Base-by-base conservation (phyloP, 495 filamentous ascomycete species). In the Pyronema omphalodes region DNA sequence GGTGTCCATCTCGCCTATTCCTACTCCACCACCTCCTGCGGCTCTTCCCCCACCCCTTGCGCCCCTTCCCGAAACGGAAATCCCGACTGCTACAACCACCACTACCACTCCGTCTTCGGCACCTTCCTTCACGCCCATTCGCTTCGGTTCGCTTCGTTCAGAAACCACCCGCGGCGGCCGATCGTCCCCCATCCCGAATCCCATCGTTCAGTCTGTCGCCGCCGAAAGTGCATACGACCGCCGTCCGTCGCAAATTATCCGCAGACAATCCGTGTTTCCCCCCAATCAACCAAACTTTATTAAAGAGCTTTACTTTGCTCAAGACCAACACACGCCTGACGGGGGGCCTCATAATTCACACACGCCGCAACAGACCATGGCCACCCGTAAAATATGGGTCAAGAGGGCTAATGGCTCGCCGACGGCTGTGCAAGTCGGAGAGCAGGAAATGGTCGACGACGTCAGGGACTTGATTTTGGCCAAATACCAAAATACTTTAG, bases 391-490 rank as follows among this genome's bases (percentile, higher is more conserved):
- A 73, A 79, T 96, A 56, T 98, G 91, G 91, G 91, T 96, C 58
- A 88, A 81, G 70, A 74, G 91, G 56, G 81, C 81, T 9, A 76
- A 80, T 55, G 85, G 78, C 41, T 94, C 88, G 40, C 80, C 91
- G 53, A 98, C 91, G 19, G 70, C 88, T 58, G 83, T 98, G 39
- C 79, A 83, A 44, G 83, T 93, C 58, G 73, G 77, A 55, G 83
- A 89, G 61, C 86, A 94, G 62, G 85, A 93, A 60, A 67, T 98
- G 67, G 91, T 96, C 15, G 91, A 98, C 63, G 93, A 95, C 70
- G 81, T 93, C 51, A 80, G 88, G 53, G 93, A 95, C 59, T 77
- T 88, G 75, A 88, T 96, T 23, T 71, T 98, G 58, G 78, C 76
- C 58, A 96, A 94, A 70, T 98, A 95, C 66, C 79, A 77, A 49